Evolutionary conservation across 2,329 filamentous ascomycete species (phyloP).

Genomic region (Coniosporium uncinatum): DNA sequence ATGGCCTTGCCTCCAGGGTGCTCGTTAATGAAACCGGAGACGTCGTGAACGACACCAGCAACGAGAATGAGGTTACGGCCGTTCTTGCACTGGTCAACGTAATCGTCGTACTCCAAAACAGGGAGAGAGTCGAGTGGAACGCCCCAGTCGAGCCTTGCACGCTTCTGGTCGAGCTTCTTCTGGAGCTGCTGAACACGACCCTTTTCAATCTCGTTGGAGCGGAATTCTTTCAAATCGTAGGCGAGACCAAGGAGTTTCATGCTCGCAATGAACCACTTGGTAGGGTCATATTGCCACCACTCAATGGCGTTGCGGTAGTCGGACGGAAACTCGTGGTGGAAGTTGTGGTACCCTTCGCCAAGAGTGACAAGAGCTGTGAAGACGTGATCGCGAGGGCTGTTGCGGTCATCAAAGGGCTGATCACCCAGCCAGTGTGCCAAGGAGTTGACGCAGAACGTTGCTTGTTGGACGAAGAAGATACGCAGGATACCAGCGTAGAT

Average conservation of each 20-base stretch:
- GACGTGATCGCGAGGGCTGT: conserved; percentile 34
- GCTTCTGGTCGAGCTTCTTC: conserved; percentile 39
- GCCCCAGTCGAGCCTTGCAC: conserved; percentile 34
- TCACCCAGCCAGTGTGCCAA: conserved; percentile 46
- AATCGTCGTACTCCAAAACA: conserved; percentile 37
- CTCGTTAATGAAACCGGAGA: conserved; percentile 34
- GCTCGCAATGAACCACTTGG: conserved; percentile 36
- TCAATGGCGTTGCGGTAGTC: conserved; percentile 36
- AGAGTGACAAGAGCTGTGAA: conserved; percentile 34
- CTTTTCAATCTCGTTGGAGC: conserved; percentile 36
- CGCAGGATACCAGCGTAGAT: conserved; percentile 46
- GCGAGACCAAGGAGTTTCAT: conserved; percentile 35
- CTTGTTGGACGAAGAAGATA: conserved; percentile 47
- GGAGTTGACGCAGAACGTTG: conserved; percentile 49
- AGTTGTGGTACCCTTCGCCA: conserved; percentile 38
- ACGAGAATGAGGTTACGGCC: conserved; percentile 32
- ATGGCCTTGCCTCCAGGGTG: conserved; percentile 35
- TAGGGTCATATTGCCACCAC: conserved; percentile 29
- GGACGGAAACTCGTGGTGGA: conserved; percentile 37
- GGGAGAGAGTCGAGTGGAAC: conserved; percentile 34
- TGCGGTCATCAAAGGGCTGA: conserved; percentile 36
- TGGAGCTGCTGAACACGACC: conserved; percentile 34
- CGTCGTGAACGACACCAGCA: conserved; percentile 33
- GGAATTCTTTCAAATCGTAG: conserved; percentile 36
- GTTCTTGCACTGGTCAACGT: conserved; percentile 33